A percentile compares a stretch with the other conserved stretches of the same genome.
phyloP scores from a whole-genome alignment of 768 basidiomycete genomes.

The Tricholoma sp. region DNA sequence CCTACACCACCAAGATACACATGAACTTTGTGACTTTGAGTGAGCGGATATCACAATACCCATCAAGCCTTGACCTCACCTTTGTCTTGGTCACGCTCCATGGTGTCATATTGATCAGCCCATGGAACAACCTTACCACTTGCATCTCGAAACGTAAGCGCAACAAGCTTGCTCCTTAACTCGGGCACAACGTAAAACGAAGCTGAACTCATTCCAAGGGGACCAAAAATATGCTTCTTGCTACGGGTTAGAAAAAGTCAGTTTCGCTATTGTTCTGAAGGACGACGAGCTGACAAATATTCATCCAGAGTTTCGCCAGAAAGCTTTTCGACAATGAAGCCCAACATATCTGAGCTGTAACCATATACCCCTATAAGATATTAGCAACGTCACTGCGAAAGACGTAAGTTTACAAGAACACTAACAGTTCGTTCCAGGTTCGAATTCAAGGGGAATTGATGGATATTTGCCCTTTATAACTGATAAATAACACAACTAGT shows the following conservation, averaged over 20 bases:
- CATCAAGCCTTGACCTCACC: constrained; percentile 1
- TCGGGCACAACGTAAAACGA: constrained; percentile 17
- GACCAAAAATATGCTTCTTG: constrained; percentile 16
- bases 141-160: constrained; percentile 8
- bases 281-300: too few species aligned
- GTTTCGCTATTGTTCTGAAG: neutral
- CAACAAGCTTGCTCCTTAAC: constrained; percentile 8
- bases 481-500: neutral
- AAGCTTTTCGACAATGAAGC: too few species aligned
- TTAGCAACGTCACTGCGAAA: neutral
- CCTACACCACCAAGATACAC: constrained; percentile 14
- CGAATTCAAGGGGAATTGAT: constrained; percentile 18
- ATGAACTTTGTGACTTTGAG: constrained; percentile 5
- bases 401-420: neutral
- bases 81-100: constrained; percentile 13
- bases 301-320: too few species aligned
- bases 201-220: constrained; percentile 14
- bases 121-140: constrained; percentile 12
- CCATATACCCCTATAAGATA: constrained; percentile 19
- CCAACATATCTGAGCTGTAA: constrained; percentile 12
- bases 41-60: neutral
- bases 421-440: constrained; percentile 26
- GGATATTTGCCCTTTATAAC: constrained; percentile 17
- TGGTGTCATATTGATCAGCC: constrained; percentile 5
- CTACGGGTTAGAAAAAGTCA: neutral